These are phyloP conservation scores for Phialophora expanda DNA, from an alignment of 2,329 filamentous ascomycete genomes.

Conservation along the genomic window DNA sequence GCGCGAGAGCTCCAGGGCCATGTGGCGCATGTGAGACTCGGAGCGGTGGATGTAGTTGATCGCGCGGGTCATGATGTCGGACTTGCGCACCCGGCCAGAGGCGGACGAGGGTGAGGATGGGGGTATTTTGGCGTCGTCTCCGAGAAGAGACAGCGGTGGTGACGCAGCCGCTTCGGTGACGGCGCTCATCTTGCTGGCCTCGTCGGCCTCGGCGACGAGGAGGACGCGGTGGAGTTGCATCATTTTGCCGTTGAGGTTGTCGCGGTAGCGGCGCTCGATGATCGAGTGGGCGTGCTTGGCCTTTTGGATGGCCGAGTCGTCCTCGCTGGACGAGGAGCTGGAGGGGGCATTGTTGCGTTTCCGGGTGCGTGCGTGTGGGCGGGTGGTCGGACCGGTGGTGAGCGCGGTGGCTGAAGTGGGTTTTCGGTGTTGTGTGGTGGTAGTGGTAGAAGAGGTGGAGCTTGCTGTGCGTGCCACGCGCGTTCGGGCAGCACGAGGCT, in stretches of 20 bases:
- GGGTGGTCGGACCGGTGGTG: neutral
- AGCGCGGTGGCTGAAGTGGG: neutral
- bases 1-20: slow-evolving; percentile 25
- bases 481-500: neutral
- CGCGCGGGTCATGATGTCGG: slow-evolving; percentile 32
- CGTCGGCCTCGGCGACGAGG: slow-evolving; percentile 15
- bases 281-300: slow-evolving; percentile 31
- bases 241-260: slow-evolving; percentile 36
- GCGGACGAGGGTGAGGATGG: neutral
- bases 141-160: neutral
- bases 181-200: neutral
- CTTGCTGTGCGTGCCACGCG: neutral
- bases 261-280: slow-evolving; percentile 34
- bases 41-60: slow-evolving; percentile 32
- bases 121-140: neutral
- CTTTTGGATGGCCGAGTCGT: slow-evolving; percentile 17
- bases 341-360: neutral
- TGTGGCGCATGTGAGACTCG: slow-evolving; percentile 23
- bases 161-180: neutral
- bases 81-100: slow-evolving; percentile 27
- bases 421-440: neutral
- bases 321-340: slow-evolving; percentile 8
- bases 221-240: slow-evolving; percentile 29
- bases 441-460: neutral
- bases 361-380: neutral